phyloP scores from a whole-genome alignment of 371 early-diverging fungal genomes.

The Mucor indicus region DNA sequence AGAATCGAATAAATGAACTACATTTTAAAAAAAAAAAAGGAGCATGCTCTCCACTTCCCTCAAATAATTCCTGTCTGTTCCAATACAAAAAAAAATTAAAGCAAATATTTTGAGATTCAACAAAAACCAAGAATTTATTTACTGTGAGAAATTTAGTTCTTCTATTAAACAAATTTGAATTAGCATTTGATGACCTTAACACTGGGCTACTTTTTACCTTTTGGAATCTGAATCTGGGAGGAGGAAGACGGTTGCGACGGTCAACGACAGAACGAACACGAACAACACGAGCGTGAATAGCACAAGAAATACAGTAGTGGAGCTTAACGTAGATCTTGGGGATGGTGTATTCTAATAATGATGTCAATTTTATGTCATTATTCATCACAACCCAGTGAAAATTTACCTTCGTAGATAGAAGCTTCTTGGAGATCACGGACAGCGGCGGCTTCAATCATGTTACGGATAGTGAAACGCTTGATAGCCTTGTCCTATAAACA shows the following conservation, averaged over 20 bases:
- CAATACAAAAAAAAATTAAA: no score
- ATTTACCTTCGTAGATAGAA: conserved; percentile 92
- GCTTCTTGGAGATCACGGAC: conserved; percentile 96
- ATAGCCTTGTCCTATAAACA: conserved; percentile 99
- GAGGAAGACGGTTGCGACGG: conserved; percentile 94
- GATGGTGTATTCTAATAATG: conserved; percentile 93
- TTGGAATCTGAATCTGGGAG: conserved; percentile 84
- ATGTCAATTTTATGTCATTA: no score
- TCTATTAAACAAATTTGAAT: no score
- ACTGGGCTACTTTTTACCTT: conserved; percentile 31
- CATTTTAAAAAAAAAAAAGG: conserved; percentile 1
- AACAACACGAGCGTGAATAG: conserved; percentile 96
- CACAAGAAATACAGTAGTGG: conserved; percentile 98
- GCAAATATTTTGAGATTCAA: no score
- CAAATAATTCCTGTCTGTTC: no score
- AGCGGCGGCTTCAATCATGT: conserved; percentile 98
- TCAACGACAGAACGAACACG: conserved; percentile 91
- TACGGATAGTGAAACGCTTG: conserved; percentile 96
- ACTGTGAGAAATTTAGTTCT: no score
- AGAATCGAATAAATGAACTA: no score
- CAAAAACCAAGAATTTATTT: no score
- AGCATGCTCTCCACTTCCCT: no score
- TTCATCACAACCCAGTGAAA: no score
- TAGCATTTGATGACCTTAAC: no score
- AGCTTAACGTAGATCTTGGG: conserved; percentile 98